phyloP scores from a whole-genome alignment of 2,329 filamentous ascomycete species.

The Rhytidhysteron rufulum region DNA sequence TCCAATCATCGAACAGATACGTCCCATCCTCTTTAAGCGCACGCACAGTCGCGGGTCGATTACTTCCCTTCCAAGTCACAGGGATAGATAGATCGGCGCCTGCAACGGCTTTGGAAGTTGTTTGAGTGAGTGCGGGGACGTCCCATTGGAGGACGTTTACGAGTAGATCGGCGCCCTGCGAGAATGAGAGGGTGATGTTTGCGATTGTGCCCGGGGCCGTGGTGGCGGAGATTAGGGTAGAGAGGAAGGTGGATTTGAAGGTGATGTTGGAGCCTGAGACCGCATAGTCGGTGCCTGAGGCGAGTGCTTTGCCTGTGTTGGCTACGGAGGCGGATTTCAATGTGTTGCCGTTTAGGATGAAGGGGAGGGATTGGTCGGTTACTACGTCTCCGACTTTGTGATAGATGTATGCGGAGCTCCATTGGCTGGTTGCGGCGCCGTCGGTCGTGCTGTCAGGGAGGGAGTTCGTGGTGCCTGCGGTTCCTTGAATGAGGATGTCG shows the following conservation, averaged over 20 bases:
- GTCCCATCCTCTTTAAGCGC: slow-evolving; percentile 47
- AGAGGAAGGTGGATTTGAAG: slow-evolving; percentile 47
- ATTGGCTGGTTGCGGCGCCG: slow-evolving; percentile 41
- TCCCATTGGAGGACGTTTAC: slow-evolving; percentile 54
- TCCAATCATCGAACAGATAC: slow-evolving; percentile 56
- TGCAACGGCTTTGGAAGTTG: slow-evolving; percentile 27
- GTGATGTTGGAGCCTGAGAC: slow-evolving; percentile 45
- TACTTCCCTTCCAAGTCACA: slow-evolving; percentile 50
- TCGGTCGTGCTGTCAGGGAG: slow-evolving; percentile 53
- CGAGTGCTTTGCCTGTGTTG: slow-evolving; percentile 34
- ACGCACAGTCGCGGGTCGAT: slow-evolving; percentile 50
- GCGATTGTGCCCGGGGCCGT: slow-evolving; percentile 45
- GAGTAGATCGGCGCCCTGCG: slow-evolving; percentile 44
- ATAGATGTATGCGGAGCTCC: slow-evolving; percentile 53
- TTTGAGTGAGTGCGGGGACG: slow-evolving; percentile 36
- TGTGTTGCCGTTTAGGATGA: slow-evolving; percentile 54
- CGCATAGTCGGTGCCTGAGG: slow-evolving; percentile 44
- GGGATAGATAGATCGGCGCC: slow-evolving; percentile 47
- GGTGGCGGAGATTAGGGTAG: slow-evolving; percentile 40
- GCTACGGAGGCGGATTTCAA: slow-evolving; percentile 40
- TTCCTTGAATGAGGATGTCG: slow-evolving; percentile 46
- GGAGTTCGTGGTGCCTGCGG: slow-evolving; percentile 44
- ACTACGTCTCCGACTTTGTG: slow-evolving; percentile 48
- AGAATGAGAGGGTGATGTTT: slow-evolving; percentile 53
- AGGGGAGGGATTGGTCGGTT: slow-evolving; percentile 43